Base-by-base conservation (phyloP, 768 basidiomycete species). In the Termitomyces sp. region DNA sequence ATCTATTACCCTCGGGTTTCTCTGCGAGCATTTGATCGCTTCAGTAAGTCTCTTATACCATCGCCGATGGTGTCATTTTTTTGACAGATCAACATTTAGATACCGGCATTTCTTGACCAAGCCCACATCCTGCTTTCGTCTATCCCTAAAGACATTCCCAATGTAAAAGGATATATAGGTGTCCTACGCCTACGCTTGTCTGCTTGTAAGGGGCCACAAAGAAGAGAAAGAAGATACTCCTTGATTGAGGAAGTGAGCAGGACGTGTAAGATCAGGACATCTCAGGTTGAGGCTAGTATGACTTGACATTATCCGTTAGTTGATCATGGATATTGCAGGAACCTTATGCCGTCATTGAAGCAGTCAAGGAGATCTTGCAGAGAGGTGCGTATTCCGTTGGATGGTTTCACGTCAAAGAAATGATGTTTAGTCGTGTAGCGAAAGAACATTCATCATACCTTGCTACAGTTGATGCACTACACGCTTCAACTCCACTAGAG, bases 1-100 rank as follows among this genome's bases (percentile, higher is more conserved):
- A 17, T 61, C 62, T 11, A 58, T 68, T 5, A 66, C 62, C 10
- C 52, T 70, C 10, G 66, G 62, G 11, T 67, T 63, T 61, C 47
- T 66, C 43, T 69, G 67, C 54, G 66, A 69, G 41, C 63, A 67
- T 30, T 61, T 66, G 17, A 65, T 67, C 44, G 59, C 65, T 38
- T 58, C 67, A 41, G 68, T 66, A 35, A 41, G 67, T 42, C 38
- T 37, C 15, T 33, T 33, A 14, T 8, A n/a, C n/a, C 6, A 38
- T 50, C 17, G 38, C 5, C 9, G 17, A 26, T 23, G 31, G 8
- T 15, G 31, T 42, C 5, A 23, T 17, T 38, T 19, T 19, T 17
- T 35, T 57, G 12, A 55, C 15, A n/a, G 33, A 30, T 26, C 26
- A 30, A 30, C 7, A 44, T 38, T 9, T 43, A 70, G 68, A 66